Evolutionary conservation across 192 early-diverging fungal genomes (phyloP), one percentile per base, ranked within the genome.

Genomic region (Chytriomyces confervae): DNA sequence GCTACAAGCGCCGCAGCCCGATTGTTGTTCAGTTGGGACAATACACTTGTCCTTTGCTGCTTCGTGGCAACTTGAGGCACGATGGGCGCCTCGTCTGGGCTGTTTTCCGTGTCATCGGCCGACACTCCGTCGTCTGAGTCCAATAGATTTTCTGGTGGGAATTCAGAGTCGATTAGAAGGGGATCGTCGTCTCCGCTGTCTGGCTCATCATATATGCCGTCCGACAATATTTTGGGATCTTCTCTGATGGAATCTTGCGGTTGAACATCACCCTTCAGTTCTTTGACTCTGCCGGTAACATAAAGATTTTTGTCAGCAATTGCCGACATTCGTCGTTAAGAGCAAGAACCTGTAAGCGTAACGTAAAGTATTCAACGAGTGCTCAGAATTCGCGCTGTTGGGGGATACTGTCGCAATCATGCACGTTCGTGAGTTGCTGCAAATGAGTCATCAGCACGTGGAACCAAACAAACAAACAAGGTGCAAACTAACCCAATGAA

Each of bases 341-440:
- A 62, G 49, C 1, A 57, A 18, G 53, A 57, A 90, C 89, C 96
- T 89, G 78, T 98, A 97, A 10, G 98, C 95, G 80, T 99, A 99
- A 46, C 97, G 91, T 50, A 99, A 84, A 1, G 98, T 99, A 76
- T 99, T 99, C 23, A 99, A 84, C 0, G 95, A 95, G 78, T 99
- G 95, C 71, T 99, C 98, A 77, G 91, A 93, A 84, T 97, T 99
- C 20, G 91, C 87, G n/a, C 93, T 91, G 57, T 96, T 96, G n/a
- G 98, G 97, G 24, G 97, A 97, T 46, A 99, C 92, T 6, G 95
- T 99, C 3, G 98, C 98, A 77, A 99, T 93, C 98, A 99, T 99
- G 80, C 97, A 99, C 0, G 98, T 97, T 13, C 95, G 88, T 24
- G 96, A 97, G 80, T 99, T 95, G 10, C 87, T 87, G 61, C 16